A percentile compares a stretch with the other conserved stretches of the same genome.
phyloP scores from a whole-genome alignment of 164 flowering plant genomes.

The grape (Vitis vinifera) region DNA sequence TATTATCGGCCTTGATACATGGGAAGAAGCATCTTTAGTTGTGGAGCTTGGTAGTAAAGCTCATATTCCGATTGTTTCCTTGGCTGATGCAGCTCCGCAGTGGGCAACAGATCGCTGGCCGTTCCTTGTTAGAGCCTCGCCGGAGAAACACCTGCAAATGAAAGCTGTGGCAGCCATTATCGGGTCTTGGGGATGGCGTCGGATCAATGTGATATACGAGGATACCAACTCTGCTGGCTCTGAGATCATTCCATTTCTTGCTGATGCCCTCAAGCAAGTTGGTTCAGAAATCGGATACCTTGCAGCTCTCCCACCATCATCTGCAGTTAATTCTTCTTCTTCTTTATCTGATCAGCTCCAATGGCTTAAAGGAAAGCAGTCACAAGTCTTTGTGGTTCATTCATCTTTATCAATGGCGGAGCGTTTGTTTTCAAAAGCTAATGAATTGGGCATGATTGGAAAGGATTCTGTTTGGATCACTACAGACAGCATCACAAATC shows the following conservation, averaged over 20 bases:
- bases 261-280: slow-evolving; percentile 16
- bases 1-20: slow-evolving; percentile 17
- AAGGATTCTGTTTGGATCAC: slow-evolving; percentile 30
- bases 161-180: slow-evolving; percentile 27
- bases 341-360: slow-evolving; percentile 14
- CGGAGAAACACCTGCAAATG: slow-evolving; percentile 10
- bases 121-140: slow-evolving; percentile 18
- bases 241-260: slow-evolving; percentile 7
- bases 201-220: slow-evolving; percentile 28
- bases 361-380: slow-evolving; percentile 14
- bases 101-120: slow-evolving; percentile 18
- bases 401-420: slow-evolving; percentile 10
- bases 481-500: slow-evolving; percentile 8
- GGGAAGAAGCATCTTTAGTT: slow-evolving; percentile 15
- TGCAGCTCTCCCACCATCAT: slow-evolving; percentile 15
- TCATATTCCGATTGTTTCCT: slow-evolving; percentile 22
- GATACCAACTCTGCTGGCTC: slow-evolving; percentile 5
- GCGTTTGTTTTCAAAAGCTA: slow-evolving; percentile 19
- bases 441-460: slow-evolving; percentile 29
- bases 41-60: slow-evolving; percentile 15
- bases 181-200: slow-evolving; percentile 22
- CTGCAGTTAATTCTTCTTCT: neutral
- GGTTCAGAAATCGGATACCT: slow-evolving; percentile 11
- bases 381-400: slow-evolving; percentile 32
- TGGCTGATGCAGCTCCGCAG: slow-evolving; percentile 16